A percentile compares a stretch with the other conserved stretches of the same genome.
Evolutionary conservation across 2,329 filamentous ascomycete species (phyloP).

Genomic region (Gnomoniopsis sp.): DNA sequence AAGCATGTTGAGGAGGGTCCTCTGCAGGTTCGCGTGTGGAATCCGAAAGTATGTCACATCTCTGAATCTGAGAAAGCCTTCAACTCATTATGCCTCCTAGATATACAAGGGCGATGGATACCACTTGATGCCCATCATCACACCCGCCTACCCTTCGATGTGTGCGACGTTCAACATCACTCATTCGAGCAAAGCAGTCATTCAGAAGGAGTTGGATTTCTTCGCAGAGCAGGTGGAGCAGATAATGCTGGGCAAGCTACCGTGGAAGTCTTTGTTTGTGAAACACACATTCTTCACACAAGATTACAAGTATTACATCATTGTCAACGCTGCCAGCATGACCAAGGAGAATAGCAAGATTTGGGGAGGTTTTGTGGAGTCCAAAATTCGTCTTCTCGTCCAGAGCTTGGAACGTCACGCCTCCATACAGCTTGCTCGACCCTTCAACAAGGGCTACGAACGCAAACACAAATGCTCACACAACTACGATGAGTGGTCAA

Average conservation of each 20-base stretch:
- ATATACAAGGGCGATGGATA: slow-evolving; percentile 76
- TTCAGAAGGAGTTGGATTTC: slow-evolving; percentile 76
- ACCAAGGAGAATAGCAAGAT: slow-evolving; percentile 80
- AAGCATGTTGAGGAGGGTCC: slow-evolving; percentile 83
- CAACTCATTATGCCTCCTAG: slow-evolving; percentile 34
- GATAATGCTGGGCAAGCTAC: slow-evolving; percentile 72
- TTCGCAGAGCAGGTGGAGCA: slow-evolving; percentile 74
- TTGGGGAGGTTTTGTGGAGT: slow-evolving; percentile 92
- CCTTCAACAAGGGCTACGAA: slow-evolving; percentile 91
- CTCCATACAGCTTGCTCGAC: slow-evolving; percentile 78
- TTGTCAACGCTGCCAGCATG: slow-evolving; percentile 77
- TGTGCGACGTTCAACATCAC: slow-evolving; percentile 95
- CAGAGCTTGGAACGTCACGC: slow-evolving; percentile 76
- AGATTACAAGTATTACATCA: slow-evolving; percentile 94
- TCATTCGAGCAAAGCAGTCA: slow-evolving; percentile 77
- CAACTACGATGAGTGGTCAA: slow-evolving; percentile 45
- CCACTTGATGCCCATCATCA: slow-evolving; percentile 97
- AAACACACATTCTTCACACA: slow-evolving; percentile 92
- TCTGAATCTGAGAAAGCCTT: neutral
- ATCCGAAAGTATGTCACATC: slow-evolving; percentile 67
- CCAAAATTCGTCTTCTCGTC: slow-evolving; percentile 84
- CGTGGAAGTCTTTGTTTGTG: slow-evolving; percentile 84
- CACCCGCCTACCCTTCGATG: slow-evolving; percentile 95
- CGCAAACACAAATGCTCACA: slow-evolving; percentile 67
- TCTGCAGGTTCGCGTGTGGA: slow-evolving; percentile 85